Base-by-base conservation (phyloP, 176 grass and related monocot genomes). In the Paspalum notatum region DNA sequence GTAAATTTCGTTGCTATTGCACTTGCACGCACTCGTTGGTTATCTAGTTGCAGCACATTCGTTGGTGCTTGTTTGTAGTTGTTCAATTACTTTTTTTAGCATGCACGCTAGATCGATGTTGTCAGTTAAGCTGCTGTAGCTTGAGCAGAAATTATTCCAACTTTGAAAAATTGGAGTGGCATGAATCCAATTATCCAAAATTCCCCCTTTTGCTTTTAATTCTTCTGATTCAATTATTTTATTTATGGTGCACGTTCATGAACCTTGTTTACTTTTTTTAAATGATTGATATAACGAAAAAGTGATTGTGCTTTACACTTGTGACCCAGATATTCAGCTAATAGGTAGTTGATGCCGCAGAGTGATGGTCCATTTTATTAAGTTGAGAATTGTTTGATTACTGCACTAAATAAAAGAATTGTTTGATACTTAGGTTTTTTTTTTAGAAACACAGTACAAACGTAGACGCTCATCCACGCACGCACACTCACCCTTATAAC, bases 11-110 rank as follows among this genome's bases (percentile, higher is more conserved):
- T 37, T 43, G 32, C n/a, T 46, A 6, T 71, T n/a, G n/a, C n/a
- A n/a, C 32, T 3, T 32, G 32, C 32, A 32, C 32, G 3, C 32
- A 32, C 32, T 32, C 32, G 71, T 54, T 62, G 79, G 55, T 82
- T 71, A 76, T 87, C 63, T 56, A 63, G 72, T 56, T 82, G 72
- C 72, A 77, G 8, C 66, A 77, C 64, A 71, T 55, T 69, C 62
- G 45, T 77, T 77, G 55, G 32, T 32, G 32, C 32, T 32, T 32
- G 32, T 14, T 48, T 65, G 27, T 51, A 10, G 20, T 47, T 32
- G 14, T 64, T 47, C 15, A 47, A 51, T 48, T 39, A 32, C 20
- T 10, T 10, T 66, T 79, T 79, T 8, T 0, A 76, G 13, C 46
- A 53, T 54, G 17, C 32, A 45, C 7, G 39, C 11, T 68, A 42